phyloP scores from a whole-genome alignment of 257 asterid species.

The Gentiana dahurica region DNA sequence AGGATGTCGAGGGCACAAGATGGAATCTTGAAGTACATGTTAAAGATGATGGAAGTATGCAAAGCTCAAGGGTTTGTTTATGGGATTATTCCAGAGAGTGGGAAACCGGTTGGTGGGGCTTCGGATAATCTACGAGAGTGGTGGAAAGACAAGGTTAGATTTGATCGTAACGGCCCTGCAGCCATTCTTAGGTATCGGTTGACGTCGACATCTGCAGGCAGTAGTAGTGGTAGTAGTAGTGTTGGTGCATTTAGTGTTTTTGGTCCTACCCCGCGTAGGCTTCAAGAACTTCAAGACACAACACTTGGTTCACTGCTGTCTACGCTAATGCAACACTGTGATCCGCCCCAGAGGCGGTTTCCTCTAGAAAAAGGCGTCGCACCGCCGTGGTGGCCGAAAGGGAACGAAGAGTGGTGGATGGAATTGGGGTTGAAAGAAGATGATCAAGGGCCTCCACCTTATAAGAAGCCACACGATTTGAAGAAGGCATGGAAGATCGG shows the following conservation, averaged over 20 bases:
- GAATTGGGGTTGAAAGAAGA: conserved; percentile 16
- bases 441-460: conserved; percentile 40
- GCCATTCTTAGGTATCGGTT: conserved; percentile 20
- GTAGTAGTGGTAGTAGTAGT: no score
- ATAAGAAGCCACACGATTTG: conserved; percentile 58
- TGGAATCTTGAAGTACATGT: conserved; percentile 47
- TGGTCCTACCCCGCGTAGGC: background rate
- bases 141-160: conserved; percentile 53
- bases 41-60: conserved; percentile 59
- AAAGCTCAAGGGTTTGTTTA: conserved; percentile 60
- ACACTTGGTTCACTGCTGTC: conserved; percentile 55
- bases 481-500: conserved; percentile 64
- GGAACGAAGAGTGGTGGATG: conserved; percentile 57
- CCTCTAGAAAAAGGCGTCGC: conserved; percentile 45
- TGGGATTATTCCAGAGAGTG: conserved; percentile 58
- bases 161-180: conserved; percentile 32
- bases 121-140: conserved; percentile 53
- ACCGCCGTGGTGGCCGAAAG: conserved; percentile 76
- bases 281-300: conserved; percentile 51
- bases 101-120: conserved; percentile 42
- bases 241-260: no score
- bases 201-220: no score
- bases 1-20: conserved; percentile 55
- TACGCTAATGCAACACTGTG: conserved; percentile 51
- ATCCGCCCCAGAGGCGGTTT: conserved; percentile 51